Evolutionary conservation across 768 basidiomycete species (phyloP).

Genomic region (Favolaschia claudopus): DNA sequence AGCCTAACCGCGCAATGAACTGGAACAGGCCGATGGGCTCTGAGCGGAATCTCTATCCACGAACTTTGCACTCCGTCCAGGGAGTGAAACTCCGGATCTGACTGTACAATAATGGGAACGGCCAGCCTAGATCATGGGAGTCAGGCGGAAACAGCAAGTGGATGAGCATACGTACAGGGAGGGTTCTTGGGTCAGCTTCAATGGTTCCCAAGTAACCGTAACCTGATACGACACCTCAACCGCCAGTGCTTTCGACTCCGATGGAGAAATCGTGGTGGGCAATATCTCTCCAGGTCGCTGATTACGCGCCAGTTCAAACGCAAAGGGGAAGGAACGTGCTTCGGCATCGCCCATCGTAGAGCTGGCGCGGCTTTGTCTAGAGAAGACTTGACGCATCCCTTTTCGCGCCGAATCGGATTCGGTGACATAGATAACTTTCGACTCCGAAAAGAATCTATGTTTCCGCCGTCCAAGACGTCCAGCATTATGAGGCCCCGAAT

Average conservation of each 20-base stretch:
- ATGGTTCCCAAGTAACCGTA: constrained; percentile 49
- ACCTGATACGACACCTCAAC: constrained; percentile 46
- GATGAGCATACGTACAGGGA: constrained; percentile 39
- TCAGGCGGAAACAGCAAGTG: not conserved
- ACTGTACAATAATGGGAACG: constrained; percentile 51
- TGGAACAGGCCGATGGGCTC: constrained; percentile 47
- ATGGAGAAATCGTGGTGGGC: constrained; percentile 31
- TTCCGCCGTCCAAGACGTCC: constrained; percentile 10
- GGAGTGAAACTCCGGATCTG: constrained; percentile 49
- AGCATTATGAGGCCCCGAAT: constrained; percentile 16
- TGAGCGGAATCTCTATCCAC: constrained; percentile 54
- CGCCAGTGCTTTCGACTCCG: not conserved
- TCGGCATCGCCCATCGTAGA: constrained; percentile 10
- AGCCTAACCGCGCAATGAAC: constrained; percentile 52
- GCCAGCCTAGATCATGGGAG: constrained; percentile 41
- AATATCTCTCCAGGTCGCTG: constrained; percentile 46
- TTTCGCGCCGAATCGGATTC: constrained; percentile 14
- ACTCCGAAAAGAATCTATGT: constrained; percentile 40
- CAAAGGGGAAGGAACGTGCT: constrained; percentile 34
- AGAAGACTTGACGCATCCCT: constrained; percentile 35
- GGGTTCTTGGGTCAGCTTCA: constrained; percentile 36
- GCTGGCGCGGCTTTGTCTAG: constrained; percentile 29
- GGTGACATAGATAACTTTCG: constrained; percentile 32
- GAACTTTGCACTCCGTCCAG: constrained; percentile 45
- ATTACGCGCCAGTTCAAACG: constrained; percentile 47